phyloP scores from a whole-genome alignment of 108 stramenopile species.

The Conticribra guillardii region DNA sequence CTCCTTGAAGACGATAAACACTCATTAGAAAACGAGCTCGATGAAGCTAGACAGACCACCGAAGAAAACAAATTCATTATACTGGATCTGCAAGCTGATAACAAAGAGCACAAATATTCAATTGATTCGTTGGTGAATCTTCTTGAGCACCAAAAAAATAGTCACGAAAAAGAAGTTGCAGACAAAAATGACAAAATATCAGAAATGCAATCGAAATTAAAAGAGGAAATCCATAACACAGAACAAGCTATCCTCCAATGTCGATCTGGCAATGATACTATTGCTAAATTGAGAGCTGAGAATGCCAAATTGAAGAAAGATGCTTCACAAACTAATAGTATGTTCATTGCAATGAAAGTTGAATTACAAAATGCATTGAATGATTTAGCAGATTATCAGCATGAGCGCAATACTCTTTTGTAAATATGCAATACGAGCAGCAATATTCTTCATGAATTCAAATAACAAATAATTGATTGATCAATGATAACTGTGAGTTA shows the following conservation, averaged over 20 bases:
- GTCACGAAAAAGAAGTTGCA: constrained; percentile 1
- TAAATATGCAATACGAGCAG: no score
- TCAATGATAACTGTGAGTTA: no score
- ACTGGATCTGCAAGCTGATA: not conserved
- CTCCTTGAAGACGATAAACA: constrained; percentile 39
- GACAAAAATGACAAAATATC: constrained; percentile 8
- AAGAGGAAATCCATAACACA: not conserved
- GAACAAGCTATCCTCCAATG: constrained; percentile 2
- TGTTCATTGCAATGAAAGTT: constrained; percentile 2
- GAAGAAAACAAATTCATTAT: constrained; percentile 6
- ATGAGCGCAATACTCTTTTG: no score
- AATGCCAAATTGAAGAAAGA: not conserved
- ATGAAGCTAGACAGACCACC: constrained; percentile 12
- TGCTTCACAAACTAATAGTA: not conserved
- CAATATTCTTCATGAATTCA: no score
- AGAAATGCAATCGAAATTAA: not conserved
- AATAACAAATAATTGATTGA: no score
- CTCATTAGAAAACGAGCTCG: constrained; percentile 28
- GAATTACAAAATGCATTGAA: constrained; percentile 13
- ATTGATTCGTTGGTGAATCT: constrained; percentile 35
- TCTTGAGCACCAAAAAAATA: constrained; percentile 19
- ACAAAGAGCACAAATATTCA: constrained; percentile 28
- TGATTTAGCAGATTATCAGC: not conserved
- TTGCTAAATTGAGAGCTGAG: not conserved
- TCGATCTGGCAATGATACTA: not conserved